These are phyloP conservation scores for Trichoderma hamatum DNA, from an alignment of 2,329 filamentous ascomycete genomes.

Conservation along the genomic window DNA sequence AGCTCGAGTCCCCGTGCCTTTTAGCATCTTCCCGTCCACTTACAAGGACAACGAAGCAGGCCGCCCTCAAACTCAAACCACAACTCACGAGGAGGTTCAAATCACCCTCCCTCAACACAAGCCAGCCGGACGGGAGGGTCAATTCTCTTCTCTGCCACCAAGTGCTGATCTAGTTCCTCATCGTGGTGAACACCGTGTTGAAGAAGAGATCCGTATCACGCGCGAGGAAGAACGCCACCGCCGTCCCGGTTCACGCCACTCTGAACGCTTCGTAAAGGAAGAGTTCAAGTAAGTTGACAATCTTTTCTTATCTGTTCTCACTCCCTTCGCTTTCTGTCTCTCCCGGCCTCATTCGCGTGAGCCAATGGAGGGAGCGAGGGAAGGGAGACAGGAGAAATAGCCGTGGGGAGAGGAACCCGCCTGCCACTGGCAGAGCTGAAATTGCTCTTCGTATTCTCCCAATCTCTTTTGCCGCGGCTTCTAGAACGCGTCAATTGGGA, in stretches of 20 bases:
- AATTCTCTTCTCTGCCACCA: slow-evolving; percentile 74
- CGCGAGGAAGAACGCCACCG: slow-evolving; percentile 75
- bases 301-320: neutral
- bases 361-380: neutral
- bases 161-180: slow-evolving; percentile 60
- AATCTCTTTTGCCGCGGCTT: slow-evolving; percentile 19
- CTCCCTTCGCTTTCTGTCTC: neutral
- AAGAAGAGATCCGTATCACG: slow-evolving; percentile 84
- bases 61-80: slow-evolving; percentile 53
- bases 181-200: slow-evolving; percentile 64
- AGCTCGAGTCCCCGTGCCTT: slow-evolving; percentile 97
- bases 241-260: slow-evolving; percentile 67
- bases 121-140: slow-evolving; percentile 98
- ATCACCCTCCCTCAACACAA: slow-evolving; percentile 70
- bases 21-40: slow-evolving; percentile 99
- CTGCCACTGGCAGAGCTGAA: slow-evolving; percentile 5
- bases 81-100: slow-evolving; percentile 86
- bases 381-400: neutral
- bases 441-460: slow-evolving; percentile 18
- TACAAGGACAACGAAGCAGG: slow-evolving; percentile 68
- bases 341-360: neutral
- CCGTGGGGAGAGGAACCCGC: neutral
- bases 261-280: slow-evolving; percentile 54
- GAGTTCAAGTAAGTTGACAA: slow-evolving; percentile 56
- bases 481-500: slow-evolving; percentile 24